phyloP scores from a whole-genome alignment of 306 rosid genomes.

The Echinosophora koreensis region DNA sequence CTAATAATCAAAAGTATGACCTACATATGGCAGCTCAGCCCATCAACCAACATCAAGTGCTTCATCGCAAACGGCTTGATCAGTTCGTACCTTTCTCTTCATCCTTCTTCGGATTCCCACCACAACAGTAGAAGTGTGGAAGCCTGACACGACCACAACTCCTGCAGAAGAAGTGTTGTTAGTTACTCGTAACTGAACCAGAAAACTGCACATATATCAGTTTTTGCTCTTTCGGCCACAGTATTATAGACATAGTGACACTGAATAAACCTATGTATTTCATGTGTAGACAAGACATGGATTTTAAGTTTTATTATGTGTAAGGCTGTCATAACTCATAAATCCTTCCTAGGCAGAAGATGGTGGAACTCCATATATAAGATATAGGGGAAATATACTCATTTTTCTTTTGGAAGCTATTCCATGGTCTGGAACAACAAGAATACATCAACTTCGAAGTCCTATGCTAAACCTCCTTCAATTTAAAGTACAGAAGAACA shows the following conservation, averaged over 20 bases:
- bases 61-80: constrained; percentile 38
- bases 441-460: background rate
- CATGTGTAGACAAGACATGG: constrained; percentile 5
- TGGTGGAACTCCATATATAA: constrained; percentile 18
- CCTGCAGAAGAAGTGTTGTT: constrained; percentile 36
- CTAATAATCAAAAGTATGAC: constrained; percentile 24
- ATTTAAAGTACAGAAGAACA: background rate
- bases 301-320: constrained; percentile 25
- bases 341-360: background rate
- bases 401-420: background rate
- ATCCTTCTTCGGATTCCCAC: constrained; percentile 48
- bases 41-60: constrained; percentile 36
- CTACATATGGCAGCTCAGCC: constrained; percentile 18
- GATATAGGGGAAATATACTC: background rate
- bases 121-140: constrained; percentile 59
- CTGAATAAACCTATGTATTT: background rate
- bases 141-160: constrained; percentile 57
- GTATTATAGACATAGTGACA: background rate
- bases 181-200: constrained; percentile 29
- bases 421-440: background rate
- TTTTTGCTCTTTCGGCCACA: constrained; percentile 3
- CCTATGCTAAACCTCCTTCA: background rate
- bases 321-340: background rate
- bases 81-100: constrained; percentile 41
- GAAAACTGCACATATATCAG: background rate